phyloP scores from a whole-genome alignment of 176 grass and related monocot genomes.

The Carex littledalei region DNA sequence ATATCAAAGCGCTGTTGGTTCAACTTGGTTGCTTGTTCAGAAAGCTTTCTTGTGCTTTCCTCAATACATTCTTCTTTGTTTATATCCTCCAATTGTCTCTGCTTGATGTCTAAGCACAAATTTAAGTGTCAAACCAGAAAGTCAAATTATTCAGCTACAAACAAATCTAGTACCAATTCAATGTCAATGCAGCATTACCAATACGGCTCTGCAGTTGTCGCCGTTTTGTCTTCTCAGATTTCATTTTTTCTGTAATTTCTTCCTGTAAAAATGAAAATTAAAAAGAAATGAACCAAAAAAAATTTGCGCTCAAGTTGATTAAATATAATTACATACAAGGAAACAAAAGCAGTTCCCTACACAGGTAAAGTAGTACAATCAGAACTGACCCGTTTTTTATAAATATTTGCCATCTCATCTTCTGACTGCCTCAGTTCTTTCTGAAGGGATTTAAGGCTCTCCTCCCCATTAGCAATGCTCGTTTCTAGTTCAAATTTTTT shows the following conservation, averaged over 20 bases:
- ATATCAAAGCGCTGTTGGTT: constrained; percentile 56
- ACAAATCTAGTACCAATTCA: constrained; percentile 21
- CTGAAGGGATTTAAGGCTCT: constrained; percentile 35
- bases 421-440: constrained; percentile 55
- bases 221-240: constrained; percentile 41
- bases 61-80: constrained; percentile 73
- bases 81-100: constrained; percentile 43
- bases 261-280: constrained; percentile 44
- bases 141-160: constrained; percentile 14
- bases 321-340: constrained; percentile 1
- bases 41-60: constrained; percentile 58
- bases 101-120: constrained; percentile 32
- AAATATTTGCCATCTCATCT: constrained; percentile 67
- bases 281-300: constrained; percentile 12
- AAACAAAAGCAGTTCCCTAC: not conserved
- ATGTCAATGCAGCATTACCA: constrained; percentile 33
- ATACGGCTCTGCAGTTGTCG: constrained; percentile 49
- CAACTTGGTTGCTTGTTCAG: constrained; percentile 45
- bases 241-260: constrained; percentile 43
- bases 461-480: constrained; percentile 30
- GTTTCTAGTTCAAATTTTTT: constrained; percentile 32
- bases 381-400: constrained; percentile 50
- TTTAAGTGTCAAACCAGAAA: constrained; percentile 11
- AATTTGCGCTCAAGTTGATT: not conserved
- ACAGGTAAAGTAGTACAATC: constrained; percentile 1